These are phyloP conservation scores for Akanthomyces muscarius DNA, from an alignment of 2,329 filamentous ascomycete species.

Conservation along the genomic window DNA sequence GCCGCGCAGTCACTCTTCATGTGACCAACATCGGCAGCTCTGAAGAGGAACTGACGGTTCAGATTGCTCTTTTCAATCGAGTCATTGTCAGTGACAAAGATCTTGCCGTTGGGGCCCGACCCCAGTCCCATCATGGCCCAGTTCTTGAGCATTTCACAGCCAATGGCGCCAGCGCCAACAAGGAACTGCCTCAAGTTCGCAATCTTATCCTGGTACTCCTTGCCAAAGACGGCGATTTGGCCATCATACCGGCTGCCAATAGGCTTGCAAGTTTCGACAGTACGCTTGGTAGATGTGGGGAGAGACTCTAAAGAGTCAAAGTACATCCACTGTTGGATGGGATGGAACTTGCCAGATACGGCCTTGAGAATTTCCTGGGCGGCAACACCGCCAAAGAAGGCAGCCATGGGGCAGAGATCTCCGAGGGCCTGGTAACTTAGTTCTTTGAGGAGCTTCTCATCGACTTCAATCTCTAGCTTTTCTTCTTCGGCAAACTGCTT, in stretches of 20 bases:
- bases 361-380: constrained; percentile 96
- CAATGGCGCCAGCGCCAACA: constrained; percentile 93
- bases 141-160: constrained; percentile 99
- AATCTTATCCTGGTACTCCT: constrained; percentile 90
- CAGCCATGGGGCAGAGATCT: constrained; percentile 87
- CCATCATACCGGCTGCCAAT: constrained; percentile 86
- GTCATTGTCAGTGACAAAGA: constrained; percentile 95
- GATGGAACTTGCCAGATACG: constrained; percentile 95
- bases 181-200: constrained; percentile 88
- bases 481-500: constrained; percentile 70
- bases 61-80: constrained; percentile 98
- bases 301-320: constrained; percentile 97
- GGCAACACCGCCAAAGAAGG: constrained; percentile 88
- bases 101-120: constrained; percentile 81
- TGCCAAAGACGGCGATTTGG: constrained; percentile 93
- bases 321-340: constrained; percentile 94
- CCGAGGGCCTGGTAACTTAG: constrained; percentile 91
- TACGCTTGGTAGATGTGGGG: constrained; percentile 68
- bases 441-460: constrained; percentile 90
- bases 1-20: constrained; percentile 96
- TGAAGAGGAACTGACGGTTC: constrained; percentile 95
- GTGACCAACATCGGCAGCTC: constrained; percentile 85
- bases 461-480: constrained; percentile 64
- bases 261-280: constrained; percentile 84
- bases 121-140: constrained; percentile 98